A percentile compares a stretch with the other conserved stretches of the same genome.
Conservation (phyloP, 345 rosid species). For the Lepidium sativum region DNA sequence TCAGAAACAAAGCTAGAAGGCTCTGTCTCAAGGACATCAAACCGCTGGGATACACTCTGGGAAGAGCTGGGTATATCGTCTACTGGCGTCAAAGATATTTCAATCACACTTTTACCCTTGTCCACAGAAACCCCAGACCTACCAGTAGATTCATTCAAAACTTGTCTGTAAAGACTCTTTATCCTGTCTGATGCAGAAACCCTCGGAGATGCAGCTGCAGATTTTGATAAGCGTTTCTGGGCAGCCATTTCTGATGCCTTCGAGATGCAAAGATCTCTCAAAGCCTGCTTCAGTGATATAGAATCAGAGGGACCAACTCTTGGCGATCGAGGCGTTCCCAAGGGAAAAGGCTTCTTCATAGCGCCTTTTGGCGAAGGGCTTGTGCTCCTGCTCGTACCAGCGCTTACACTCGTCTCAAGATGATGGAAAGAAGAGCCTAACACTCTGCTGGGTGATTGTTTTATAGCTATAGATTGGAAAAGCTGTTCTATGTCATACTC, state of each 20-base stretch:
- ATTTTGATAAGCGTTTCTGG: constrained; percentile 56
- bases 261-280: constrained; percentile 80
- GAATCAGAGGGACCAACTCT: constrained; percentile 57
- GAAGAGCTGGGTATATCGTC: constrained; percentile 37
- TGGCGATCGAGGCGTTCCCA: constrained; percentile 58
- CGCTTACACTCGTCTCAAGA: constrained; percentile 29
- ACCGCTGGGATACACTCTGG: constrained; percentile 28
- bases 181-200: constrained; percentile 76
- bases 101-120: constrained; percentile 46
- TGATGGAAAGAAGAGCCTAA: constrained; percentile 40
- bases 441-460: constrained; percentile 44
- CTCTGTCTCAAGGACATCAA: constrained; percentile 33
- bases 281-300: constrained; percentile 75
- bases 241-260: constrained; percentile 98
- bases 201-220: constrained; percentile 41
- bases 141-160: constrained; percentile 44
- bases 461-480: constrained; percentile 65
- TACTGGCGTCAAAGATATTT: constrained; percentile 50
- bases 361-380: constrained; percentile 52
- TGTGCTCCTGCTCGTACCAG: constrained; percentile 37
- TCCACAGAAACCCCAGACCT: constrained; percentile 37
- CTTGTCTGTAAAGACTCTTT: constrained; percentile 59
- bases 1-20: constrained; percentile 28
- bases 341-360: constrained; percentile 58
- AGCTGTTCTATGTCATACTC: constrained; percentile 83